A percentile compares a stretch with the other conserved stretches of the same genome.
phyloP scores from a whole-genome alignment of 495 filamentous ascomycete genomes.

The Penicillium argentinense region DNA sequence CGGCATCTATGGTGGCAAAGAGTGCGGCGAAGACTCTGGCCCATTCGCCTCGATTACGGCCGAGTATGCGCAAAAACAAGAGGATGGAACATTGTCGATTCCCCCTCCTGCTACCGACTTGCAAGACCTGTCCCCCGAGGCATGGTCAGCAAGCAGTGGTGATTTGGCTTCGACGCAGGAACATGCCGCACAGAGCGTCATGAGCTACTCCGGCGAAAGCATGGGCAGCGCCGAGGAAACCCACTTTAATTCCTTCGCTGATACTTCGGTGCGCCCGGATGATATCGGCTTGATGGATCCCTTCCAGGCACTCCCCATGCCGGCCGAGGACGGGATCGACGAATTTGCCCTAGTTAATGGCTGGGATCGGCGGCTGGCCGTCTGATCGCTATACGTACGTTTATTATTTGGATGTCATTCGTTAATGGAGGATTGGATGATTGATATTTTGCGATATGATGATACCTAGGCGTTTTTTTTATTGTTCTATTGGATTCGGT shows the following conservation, averaged over 20 bases:
- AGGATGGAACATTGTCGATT: conserved; percentile 16
- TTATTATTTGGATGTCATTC: neutral
- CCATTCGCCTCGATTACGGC: conserved; percentile 45
- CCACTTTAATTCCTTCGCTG: conserved; percentile 18
- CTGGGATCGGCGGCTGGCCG: conserved; percentile 43
- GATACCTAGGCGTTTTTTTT: conserved; percentile 14
- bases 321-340: conserved; percentile 34
- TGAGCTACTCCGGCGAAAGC: conserved; percentile 78
- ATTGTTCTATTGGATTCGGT: neutral
- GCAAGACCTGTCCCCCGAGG: conserved; percentile 39
- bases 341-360: conserved; percentile 34
- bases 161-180: conserved; percentile 36
- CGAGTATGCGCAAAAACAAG: conserved; percentile 35
- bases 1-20: conserved; percentile 74
- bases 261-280: conserved; percentile 28
- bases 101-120: conserved; percentile 24
- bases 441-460: conserved; percentile 9
- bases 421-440: neutral
- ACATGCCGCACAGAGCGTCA: conserved; percentile 61
- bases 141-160: conserved; percentile 44
- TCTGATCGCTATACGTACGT: conserved; percentile 18
- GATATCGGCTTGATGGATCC: conserved; percentile 37
- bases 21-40: conserved; percentile 48
- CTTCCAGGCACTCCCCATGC: conserved; percentile 52
- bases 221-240: conserved; percentile 52